phyloP scores from a whole-genome alignment of 257 asterid genomes.

The Nicotiana knightiana region DNA sequence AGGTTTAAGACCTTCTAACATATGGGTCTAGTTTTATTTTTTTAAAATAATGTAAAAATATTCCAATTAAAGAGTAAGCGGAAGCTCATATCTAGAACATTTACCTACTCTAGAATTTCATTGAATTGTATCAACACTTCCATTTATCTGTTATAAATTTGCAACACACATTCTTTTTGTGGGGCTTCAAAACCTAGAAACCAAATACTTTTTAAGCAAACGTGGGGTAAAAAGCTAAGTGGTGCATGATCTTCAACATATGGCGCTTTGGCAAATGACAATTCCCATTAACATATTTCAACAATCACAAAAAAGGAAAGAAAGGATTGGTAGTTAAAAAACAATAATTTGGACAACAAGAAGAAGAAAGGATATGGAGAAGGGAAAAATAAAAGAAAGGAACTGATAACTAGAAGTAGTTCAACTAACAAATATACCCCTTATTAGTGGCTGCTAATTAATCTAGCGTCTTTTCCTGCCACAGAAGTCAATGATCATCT shows the following conservation, averaged over 20 bases:
- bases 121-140: background rate
- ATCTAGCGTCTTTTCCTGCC: background rate
- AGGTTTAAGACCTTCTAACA: background rate
- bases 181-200: background rate
- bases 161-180: background rate
- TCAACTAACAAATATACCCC: background rate
- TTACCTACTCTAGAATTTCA: background rate
- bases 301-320: background rate
- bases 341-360: background rate
- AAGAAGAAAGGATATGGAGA: background rate
- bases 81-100: background rate
- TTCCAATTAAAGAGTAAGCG: background rate
- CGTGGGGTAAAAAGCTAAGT: background rate
- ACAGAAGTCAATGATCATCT: conserved; percentile 1
- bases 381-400: background rate
- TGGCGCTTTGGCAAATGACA: background rate
- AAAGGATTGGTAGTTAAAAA: background rate
- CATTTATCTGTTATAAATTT: background rate
- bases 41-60: too few species aligned
- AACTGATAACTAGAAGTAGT: background rate
- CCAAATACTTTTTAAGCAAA: background rate
- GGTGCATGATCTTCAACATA: background rate
- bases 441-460: background rate
- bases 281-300: background rate
- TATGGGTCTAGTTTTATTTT: background rate